phyloP scores from a whole-genome alignment of 1,284 basidiomycete genomes.

The Amylostereum areolatum region DNA sequence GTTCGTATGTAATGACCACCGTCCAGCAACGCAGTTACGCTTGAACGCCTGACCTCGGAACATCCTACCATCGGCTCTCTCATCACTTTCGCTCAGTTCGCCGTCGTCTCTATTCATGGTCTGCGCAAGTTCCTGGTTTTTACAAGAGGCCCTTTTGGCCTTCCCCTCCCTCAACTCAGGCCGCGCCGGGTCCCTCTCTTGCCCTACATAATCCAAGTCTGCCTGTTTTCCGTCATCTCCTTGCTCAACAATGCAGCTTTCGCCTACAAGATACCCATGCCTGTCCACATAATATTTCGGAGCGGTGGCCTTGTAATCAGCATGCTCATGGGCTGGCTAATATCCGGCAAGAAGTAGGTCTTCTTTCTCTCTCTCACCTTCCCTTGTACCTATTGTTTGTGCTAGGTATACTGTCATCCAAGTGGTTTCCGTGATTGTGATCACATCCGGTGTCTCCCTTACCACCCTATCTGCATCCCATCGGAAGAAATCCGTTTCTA shows the following conservation, averaged over 20 bases:
- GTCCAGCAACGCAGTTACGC: slow-evolving; percentile 63
- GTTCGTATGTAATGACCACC: slow-evolving; percentile 8
- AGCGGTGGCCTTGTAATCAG: slow-evolving; percentile 85
- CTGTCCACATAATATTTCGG: slow-evolving; percentile 92
- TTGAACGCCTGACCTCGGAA: slow-evolving; percentile 60
- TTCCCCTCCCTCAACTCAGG: slow-evolving; percentile 40
- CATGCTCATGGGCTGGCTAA: slow-evolving; percentile 66
- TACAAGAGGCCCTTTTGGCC: slow-evolving; percentile 9
- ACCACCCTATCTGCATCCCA: slow-evolving; percentile 73
- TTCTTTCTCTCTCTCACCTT: slow-evolving; percentile 5
- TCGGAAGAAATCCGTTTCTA: slow-evolving; percentile 7
- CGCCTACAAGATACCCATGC: slow-evolving; percentile 80
- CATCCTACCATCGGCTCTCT: slow-evolving; percentile 68
- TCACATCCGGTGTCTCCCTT: slow-evolving; percentile 78
- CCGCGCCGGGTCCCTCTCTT: slow-evolving; percentile 66
- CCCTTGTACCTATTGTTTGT: too few relatives aligned
- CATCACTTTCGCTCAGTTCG: slow-evolving; percentile 82
- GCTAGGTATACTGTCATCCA: slow-evolving; percentile 68
- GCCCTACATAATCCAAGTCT: slow-evolving; percentile 78
- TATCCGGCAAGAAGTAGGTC: slow-evolving; percentile 52
- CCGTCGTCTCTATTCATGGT: slow-evolving; percentile 66
- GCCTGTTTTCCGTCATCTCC: slow-evolving; percentile 78
- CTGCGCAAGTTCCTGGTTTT: slow-evolving; percentile 50
- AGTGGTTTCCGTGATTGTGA: slow-evolving; percentile 68
- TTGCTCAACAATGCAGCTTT: slow-evolving; percentile 90